Evolutionary conservation across 257 asterid genomes (phyloP), one percentile per base, ranked within the genome.

Genomic region (Solanum dulcamara): DNA sequence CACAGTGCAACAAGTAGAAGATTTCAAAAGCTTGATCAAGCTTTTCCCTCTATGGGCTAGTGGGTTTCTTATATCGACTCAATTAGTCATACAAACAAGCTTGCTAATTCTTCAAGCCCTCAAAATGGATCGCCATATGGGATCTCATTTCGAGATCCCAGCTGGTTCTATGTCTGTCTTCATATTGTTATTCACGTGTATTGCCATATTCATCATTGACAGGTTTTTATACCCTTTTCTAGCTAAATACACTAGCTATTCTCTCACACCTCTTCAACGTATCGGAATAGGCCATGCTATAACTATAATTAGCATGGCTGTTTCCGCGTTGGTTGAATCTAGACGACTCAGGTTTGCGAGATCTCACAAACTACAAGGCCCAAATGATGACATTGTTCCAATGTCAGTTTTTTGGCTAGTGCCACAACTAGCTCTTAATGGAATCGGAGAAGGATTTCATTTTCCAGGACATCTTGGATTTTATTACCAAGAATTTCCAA

Each of bases 11-110:
- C 88, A 93, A 89, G 94, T 95, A 2, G 97, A 93, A 84, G 94
- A 91, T 42, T 88, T 93, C 84, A 93, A 93, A 88, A 85, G 85
- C 85, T 88, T 93, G 15, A 88, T 93, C 40, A 93, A 86, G 84
- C 89, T 95, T 59, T 84, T 91, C 13, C 97, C 97, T 0, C 85
- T 93, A 2, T 93, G 97, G 97, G 90, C 96, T 1, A 92, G 93
- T 17, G 96, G 98, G 2, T 33, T 95, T 33, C 89, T 92, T 80
- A 80, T 95, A 38, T 87, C 93, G 89, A 92, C 86, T 38, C 98
- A 96, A 4, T 59, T 93, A 33, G 97, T 91, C 83, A 87, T 95
- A 81, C 97, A 92, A 44, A 51, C 88, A 2, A 92, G 97, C 60
- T 22, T 95, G 77, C 42, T 92, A 15, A 51, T 91, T 33, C 81